These are phyloP conservation scores for Wallacemonas sp. DNA, from an alignment of 208 protist species.

Conservation along the genomic window DNA sequence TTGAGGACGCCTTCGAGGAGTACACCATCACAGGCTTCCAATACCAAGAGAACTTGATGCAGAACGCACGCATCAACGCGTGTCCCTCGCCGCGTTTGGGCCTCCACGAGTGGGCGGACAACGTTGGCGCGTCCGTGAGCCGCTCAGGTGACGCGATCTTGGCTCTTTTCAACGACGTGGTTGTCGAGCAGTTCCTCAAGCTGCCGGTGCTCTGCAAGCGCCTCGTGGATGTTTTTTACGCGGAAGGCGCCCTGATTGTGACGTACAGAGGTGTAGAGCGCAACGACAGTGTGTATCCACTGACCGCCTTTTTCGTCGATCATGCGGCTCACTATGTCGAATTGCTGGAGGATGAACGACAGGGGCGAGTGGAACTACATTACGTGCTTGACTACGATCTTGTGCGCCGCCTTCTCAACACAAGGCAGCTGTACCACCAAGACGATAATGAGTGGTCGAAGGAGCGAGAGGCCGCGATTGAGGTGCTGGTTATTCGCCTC, in stretches of 20 bases:
- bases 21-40: constrained; percentile 77
- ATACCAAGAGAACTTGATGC: constrained; percentile 76
- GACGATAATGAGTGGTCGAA: constrained; percentile 61
- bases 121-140: constrained; percentile 37
- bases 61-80: constrained; percentile 44
- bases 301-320: constrained; percentile 75
- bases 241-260: constrained; percentile 78
- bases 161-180: constrained; percentile 68
- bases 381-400: constrained; percentile 76
- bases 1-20: constrained; percentile 79
- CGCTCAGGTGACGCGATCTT: constrained; percentile 47
- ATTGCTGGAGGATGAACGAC: constrained; percentile 67
- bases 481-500: constrained; percentile 55
- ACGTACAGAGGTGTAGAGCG: constrained; percentile 47
- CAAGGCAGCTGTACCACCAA: constrained; percentile 53
- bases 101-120: constrained; percentile 57
- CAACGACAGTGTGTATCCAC: constrained; percentile 60
- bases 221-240: constrained; percentile 75
- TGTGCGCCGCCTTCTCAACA: constrained; percentile 63
- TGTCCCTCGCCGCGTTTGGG: constrained; percentile 44
- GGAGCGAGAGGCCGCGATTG: constrained; percentile 59
- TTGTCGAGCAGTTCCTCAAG: constrained; percentile 78
- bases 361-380: constrained; percentile 57
- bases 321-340: constrained; percentile 71
- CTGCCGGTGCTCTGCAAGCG: constrained; percentile 67